Conservation (phyloP, 2,329 filamentous ascomycete genomes). For the Pseudogymnoascus sp. region DNA sequence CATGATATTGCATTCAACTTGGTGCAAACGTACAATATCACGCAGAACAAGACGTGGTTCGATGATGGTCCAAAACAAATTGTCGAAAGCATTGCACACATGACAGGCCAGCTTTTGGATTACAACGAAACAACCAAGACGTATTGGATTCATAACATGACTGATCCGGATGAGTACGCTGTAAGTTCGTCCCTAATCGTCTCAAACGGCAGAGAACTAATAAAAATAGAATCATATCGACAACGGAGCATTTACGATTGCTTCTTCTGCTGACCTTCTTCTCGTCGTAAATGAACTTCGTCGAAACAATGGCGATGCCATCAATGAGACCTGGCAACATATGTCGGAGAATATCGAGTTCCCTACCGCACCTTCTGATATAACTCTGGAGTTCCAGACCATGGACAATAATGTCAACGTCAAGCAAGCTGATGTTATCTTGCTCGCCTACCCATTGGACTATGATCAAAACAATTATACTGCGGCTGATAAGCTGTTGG, state of each 20-base stretch:
- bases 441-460: slow-evolving; percentile 56
- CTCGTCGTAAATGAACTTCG: slow-evolving; percentile 35
- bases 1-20: slow-evolving; percentile 54
- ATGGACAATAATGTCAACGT: slow-evolving; percentile 61
- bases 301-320: slow-evolving; percentile 16
- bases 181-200: slow-evolving; percentile 31
- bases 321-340: slow-evolving; percentile 50
- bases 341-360: slow-evolving; percentile 49
- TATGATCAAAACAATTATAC: slow-evolving; percentile 48
- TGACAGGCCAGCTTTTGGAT: slow-evolving; percentile 51
- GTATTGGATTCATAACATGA: slow-evolving; percentile 52
- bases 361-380: slow-evolving; percentile 45
- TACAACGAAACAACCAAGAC: slow-evolving; percentile 48
- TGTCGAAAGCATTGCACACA: slow-evolving; percentile 53
- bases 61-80: slow-evolving; percentile 48
- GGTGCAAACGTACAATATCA: slow-evolving; percentile 27
- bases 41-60: slow-evolving; percentile 28
- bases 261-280: slow-evolving; percentile 34
- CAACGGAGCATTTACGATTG: slow-evolving; percentile 59
- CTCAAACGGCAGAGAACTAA: background rate
- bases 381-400: slow-evolving; percentile 55
- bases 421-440: slow-evolving; percentile 64
- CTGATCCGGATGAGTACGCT: slow-evolving; percentile 48
- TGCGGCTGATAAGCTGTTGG: slow-evolving; percentile 38
- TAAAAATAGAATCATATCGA: slow-evolving; percentile 32